phyloP scores from a whole-genome alignment of 2,329 filamentous ascomycete species.

The Pseudogymnoascus sp. region DNA sequence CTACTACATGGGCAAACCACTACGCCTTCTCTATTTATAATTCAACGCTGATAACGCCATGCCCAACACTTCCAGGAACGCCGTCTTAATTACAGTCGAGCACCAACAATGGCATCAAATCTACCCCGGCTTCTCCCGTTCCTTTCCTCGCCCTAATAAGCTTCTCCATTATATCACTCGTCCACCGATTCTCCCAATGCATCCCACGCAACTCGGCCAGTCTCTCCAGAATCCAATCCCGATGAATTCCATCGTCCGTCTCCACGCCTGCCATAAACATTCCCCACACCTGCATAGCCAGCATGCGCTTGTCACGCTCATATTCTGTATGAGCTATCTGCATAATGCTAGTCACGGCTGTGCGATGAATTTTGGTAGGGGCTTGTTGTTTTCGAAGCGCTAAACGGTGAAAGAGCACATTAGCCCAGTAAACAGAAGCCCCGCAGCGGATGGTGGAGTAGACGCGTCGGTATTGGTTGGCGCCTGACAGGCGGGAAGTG shows the following conservation, averaged over 20 bases:
- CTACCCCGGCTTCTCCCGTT: background rate
- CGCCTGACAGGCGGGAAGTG: background rate
- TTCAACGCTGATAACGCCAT: background rate
- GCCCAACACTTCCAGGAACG: background rate
- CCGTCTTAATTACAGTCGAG: background rate
- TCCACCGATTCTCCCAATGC: conserved; percentile 1
- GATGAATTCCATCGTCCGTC: conserved; percentile 29
- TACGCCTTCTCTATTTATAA: background rate
- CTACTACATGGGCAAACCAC: too few species aligned
- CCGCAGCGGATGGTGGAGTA: background rate
- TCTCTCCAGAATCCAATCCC: conserved; percentile 29
- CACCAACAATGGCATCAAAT: background rate
- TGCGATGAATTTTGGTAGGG: background rate
- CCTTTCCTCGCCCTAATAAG: background rate
- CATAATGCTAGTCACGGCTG: background rate
- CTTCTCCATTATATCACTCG: background rate
- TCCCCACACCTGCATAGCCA: conserved; percentile 22
- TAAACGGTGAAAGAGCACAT: background rate
- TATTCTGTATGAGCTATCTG: background rate
- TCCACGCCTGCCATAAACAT: conserved; percentile 32
- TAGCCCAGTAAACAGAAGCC: background rate
- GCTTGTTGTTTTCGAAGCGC: background rate
- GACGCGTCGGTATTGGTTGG: background rate
- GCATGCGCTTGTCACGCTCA: background rate
- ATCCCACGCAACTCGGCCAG: background rate